Evolutionary conservation across 2,329 filamentous ascomycete genomes (phyloP).

Genomic region (Thielaviopsis musarum): DNA sequence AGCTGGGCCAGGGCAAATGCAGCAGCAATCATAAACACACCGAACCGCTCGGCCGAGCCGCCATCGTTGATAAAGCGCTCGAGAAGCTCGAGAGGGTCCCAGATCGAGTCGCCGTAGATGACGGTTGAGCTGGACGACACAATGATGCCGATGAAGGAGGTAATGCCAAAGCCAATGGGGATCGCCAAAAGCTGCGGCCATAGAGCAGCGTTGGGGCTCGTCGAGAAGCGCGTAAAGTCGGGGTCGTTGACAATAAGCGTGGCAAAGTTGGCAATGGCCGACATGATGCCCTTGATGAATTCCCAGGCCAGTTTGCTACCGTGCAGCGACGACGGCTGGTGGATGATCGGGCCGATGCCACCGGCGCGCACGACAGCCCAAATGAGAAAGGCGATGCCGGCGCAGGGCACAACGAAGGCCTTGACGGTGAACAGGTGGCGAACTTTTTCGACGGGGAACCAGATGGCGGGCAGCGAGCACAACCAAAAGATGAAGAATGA

Average conservation of each 20-base stretch:
- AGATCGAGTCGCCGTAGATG: slow-evolving; percentile 50
- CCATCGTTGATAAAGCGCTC: slow-evolving; percentile 52
- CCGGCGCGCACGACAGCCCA: slow-evolving; percentile 73
- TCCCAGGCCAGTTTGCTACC: slow-evolving; percentile 65
- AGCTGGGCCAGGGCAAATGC: slow-evolving; percentile 67
- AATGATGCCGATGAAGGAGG: slow-evolving; percentile 70
- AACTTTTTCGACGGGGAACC: slow-evolving; percentile 78
- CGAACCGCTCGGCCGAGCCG: slow-evolving; percentile 50
- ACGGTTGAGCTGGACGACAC: slow-evolving; percentile 57
- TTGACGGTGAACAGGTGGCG: slow-evolving; percentile 86
- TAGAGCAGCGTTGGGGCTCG: slow-evolving; percentile 56
- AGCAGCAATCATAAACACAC: slow-evolving; percentile 54
- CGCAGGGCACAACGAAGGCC: slow-evolving; percentile 64
- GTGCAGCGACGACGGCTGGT: slow-evolving; percentile 42
- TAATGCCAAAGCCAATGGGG: slow-evolving; percentile 55
- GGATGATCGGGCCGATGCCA: slow-evolving; percentile 68
- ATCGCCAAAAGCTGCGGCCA: slow-evolving; percentile 69
- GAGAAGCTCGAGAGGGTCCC: slow-evolving; percentile 56
- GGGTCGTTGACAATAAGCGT: slow-evolving; percentile 71
- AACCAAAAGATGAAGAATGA: slow-evolving; percentile 84
- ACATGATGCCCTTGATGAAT: slow-evolving; percentile 75
- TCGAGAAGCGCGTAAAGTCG: slow-evolving; percentile 72
- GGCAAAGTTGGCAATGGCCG: slow-evolving; percentile 76
- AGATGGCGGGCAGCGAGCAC: slow-evolving; percentile 63
- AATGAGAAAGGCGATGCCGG: slow-evolving; percentile 73